Percentiles rank a stretch among this genome's conserved stretches.
Evolutionary conservation across 306 rosid genomes (phyloP).

Genomic region (Betula pendula): DNA sequence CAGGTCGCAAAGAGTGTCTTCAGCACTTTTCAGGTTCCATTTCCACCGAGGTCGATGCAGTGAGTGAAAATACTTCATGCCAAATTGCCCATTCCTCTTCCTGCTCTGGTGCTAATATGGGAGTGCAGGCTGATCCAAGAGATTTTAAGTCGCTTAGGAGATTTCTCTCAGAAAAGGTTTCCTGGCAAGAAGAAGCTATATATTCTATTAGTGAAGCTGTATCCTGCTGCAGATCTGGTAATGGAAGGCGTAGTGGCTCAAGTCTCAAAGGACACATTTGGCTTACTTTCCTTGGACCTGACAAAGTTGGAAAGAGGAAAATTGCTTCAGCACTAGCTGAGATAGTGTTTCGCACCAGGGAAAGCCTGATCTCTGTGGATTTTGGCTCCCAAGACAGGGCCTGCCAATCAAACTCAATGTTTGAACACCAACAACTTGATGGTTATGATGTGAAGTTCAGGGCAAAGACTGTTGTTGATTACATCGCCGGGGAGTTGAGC

Average conservation of each 20-base stretch:
- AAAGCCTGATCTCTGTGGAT: conserved; percentile 63
- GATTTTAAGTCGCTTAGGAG: conserved; percentile 67
- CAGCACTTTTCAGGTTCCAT: conserved; percentile 54
- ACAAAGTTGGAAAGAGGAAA: conserved; percentile 76
- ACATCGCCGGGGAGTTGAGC: conserved; percentile 70
- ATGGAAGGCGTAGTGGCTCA: conserved; percentile 44
- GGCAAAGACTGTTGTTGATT: conserved; percentile 71
- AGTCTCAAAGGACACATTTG: conserved; percentile 64
- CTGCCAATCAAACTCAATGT: conserved; percentile 36
- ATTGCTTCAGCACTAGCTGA: conserved; percentile 72
- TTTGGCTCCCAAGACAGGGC: conserved; percentile 47
- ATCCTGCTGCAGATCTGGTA: conserved; percentile 47
- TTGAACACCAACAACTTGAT: conserved; percentile 40
- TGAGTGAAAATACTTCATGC: conserved; percentile 36
- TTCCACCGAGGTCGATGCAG: conserved; percentile 49
- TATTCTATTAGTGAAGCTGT: conserved; percentile 50
- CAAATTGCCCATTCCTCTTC: conserved; percentile 46
- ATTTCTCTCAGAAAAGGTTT: conserved; percentile 56
- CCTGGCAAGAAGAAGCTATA: conserved; percentile 85
- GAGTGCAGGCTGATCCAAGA: conserved; percentile 41
- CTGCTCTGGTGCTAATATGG: conserved; percentile 42
- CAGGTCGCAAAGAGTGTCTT: conserved; percentile 35
- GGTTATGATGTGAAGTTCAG: conserved; percentile 54
- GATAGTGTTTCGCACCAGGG: conserved; percentile 49
- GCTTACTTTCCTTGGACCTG: conserved; percentile 84